A percentile compares a stretch with the other conserved stretches of the same genome.
phyloP scores from a whole-genome alignment of 306 rosid species.

The Pachyrhizus erosus region DNA sequence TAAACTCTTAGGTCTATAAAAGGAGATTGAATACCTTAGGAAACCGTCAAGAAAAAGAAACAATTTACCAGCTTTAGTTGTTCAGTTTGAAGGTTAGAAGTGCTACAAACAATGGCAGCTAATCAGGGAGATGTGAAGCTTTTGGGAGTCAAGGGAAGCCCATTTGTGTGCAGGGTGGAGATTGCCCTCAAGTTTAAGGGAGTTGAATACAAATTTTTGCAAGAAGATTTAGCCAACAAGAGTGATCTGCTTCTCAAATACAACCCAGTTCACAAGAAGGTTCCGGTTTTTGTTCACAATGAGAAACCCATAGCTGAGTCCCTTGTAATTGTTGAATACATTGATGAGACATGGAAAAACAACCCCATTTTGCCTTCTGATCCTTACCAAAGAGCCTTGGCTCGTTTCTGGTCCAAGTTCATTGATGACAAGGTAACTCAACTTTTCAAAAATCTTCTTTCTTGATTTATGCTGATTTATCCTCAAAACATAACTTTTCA shows the following conservation, averaged over 20 bases:
- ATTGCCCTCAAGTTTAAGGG: constrained; percentile 66
- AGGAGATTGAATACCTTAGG: too few relatives aligned
- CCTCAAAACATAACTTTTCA: neutral
- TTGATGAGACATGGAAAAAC: constrained; percentile 50
- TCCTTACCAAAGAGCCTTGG: constrained; percentile 52
- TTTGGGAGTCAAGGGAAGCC: constrained; percentile 56
- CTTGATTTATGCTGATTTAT: neutral
- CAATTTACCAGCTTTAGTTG: too few relatives aligned
- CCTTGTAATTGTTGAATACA: too few relatives aligned
- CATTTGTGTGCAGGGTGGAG: constrained; percentile 49
- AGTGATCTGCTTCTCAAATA: too few relatives aligned
- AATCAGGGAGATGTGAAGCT: constrained; percentile 49
- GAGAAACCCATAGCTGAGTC: too few relatives aligned
- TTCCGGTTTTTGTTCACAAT: too few relatives aligned
- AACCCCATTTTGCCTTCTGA: constrained; percentile 56
- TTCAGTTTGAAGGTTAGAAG: neutral
- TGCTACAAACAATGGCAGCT: constrained; percentile 15
- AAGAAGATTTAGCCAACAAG: too few relatives aligned
- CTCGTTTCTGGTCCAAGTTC: constrained; percentile 76
- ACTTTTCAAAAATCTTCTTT: neutral
- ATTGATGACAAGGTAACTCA: constrained; percentile 60
- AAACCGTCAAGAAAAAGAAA: too few relatives aligned
- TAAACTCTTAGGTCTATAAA: too few relatives aligned
- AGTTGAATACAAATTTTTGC: constrained; percentile 47
- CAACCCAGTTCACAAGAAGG: too few relatives aligned